A percentile compares a stretch with the other conserved stretches of the same genome.
phyloP scores from a whole-genome alignment of 1,284 basidiomycete genomes.

The Mycosarcoma maydis region DNA sequence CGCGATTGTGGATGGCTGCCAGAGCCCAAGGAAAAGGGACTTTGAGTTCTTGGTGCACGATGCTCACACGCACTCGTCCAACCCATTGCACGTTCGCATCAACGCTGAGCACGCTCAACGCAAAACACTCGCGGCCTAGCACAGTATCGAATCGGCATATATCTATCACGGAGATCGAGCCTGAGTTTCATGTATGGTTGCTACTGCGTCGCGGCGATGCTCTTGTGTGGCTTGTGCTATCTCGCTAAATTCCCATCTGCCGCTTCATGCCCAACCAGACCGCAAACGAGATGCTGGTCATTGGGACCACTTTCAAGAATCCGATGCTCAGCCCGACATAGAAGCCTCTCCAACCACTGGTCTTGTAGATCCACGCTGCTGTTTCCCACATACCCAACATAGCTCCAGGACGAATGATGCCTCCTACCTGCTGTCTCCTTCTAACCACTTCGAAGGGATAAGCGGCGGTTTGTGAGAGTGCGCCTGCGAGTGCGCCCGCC shows the following conservation, averaged over 20 bases:
- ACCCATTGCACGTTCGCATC: too few relatives aligned
- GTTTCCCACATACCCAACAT: conserved; percentile 64
- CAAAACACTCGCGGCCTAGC: too few relatives aligned
- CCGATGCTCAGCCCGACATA: conserved; percentile 93
- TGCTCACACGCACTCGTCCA: too few relatives aligned
- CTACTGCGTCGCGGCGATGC: too few relatives aligned
- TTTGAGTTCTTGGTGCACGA: too few relatives aligned
- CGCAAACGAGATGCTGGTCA: conserved; percentile 73
- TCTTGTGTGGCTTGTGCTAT: too few relatives aligned
- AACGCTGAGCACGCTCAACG: too few relatives aligned
- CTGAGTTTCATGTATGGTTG: too few relatives aligned
- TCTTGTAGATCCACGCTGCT: conserved; percentile 73
- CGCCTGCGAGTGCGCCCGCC: conserved; percentile 90
- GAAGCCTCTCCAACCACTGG: conserved; percentile 84
- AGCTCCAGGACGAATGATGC: conserved; percentile 56
- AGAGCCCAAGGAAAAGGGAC: too few relatives aligned
- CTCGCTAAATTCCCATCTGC: conserved; percentile 58
- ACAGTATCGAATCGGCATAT: too few relatives aligned
- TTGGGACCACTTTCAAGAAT: conserved; percentile 94
- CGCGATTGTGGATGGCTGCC: too few relatives aligned
- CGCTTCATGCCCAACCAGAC: conserved; percentile 66
- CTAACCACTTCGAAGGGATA: conserved; percentile 97
- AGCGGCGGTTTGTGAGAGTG: conserved; percentile 85
- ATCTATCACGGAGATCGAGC: too few relatives aligned
- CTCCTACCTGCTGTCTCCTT: conserved; percentile 94